Percentiles rank a stretch among this genome's conserved stretches.
These are phyloP conservation scores for Plantago major DNA, from an alignment of 257 asterid species.

Conservation along the genomic window DNA sequence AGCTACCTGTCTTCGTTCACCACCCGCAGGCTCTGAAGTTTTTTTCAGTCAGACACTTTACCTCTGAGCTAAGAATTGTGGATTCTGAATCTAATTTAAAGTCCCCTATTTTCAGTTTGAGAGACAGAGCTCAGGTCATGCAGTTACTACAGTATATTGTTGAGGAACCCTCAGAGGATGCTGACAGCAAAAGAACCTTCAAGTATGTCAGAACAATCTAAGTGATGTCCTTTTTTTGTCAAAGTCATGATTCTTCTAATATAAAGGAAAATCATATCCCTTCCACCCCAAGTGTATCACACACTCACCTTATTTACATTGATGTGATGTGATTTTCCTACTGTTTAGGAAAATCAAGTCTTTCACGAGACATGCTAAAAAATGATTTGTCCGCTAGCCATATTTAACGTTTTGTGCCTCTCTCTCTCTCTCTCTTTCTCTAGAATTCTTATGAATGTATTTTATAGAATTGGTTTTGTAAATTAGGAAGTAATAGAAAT, in stretches of 20 bases:
- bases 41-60: conserved; percentile 7
- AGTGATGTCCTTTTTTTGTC: no score
- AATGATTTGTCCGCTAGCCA: not conserved
- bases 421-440: no score
- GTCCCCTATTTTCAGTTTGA: conserved; percentile 57
- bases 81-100: conserved; percentile 17
- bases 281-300: no score
- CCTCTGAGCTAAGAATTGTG: conserved; percentile 5
- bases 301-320: no score
- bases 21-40: conserved; percentile 5
- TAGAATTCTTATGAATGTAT: not conserved
- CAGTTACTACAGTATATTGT: conserved; percentile 77
- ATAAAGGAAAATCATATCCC: no score
- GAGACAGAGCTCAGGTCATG: conserved; percentile 88
- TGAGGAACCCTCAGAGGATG: conserved; percentile 83
- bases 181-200: conserved; percentile 78
- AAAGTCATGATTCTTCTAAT: no score
- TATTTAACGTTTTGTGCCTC: not conserved
- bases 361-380: not conserved
- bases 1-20: conserved; percentile 16
- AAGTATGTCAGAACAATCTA: conserved; percentile 53
- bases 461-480: not conserved
- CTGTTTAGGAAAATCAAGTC: no score
- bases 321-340: no score
- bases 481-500: not conserved